A percentile compares a stretch with the other conserved stretches of the same genome.
phyloP scores from a whole-genome alignment of 352 stramenopile genomes.

The Blastocystis sp. region DNA sequence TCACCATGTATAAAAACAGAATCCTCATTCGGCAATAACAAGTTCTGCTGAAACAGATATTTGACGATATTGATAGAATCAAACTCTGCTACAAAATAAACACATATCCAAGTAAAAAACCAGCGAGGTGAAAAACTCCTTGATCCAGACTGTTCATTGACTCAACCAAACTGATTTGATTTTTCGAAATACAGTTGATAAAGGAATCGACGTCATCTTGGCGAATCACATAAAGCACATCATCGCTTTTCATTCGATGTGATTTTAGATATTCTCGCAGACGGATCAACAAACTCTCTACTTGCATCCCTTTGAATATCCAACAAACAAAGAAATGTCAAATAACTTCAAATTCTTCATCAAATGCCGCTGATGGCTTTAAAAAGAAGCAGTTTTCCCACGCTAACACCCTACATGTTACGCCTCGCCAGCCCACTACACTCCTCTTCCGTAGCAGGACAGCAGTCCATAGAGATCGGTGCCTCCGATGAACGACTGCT shows the following conservation, averaged over 20 bases:
- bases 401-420: background rate
- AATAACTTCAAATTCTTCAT: background rate
- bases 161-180: background rate
- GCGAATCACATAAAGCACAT: background rate
- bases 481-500: slow-evolving; percentile 87
- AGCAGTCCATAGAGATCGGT: slow-evolving; percentile 83
- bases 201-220: slow-evolving; percentile 34
- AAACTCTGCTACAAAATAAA: slow-evolving; percentile 19
- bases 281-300: background rate
- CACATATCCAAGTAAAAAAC: background rate
- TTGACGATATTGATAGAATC: slow-evolving; percentile 24
- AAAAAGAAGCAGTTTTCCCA: slow-evolving; percentile 52
- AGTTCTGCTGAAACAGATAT: slow-evolving; percentile 10
- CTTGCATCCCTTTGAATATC: background rate
- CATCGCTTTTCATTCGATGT: background rate
- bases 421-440: background rate
- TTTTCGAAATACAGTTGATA: background rate
- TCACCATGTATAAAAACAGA: background rate
- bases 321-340: background rate
- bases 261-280: background rate
- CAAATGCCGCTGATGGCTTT: background rate
- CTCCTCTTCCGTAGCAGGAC: slow-evolving; percentile 13
- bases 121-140: slow-evolving; percentile 23
- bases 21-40: background rate
- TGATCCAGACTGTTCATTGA: background rate